Conservation (phyloP, 148 eudicot genomes). For the Heliosperma pusillum region DNA sequence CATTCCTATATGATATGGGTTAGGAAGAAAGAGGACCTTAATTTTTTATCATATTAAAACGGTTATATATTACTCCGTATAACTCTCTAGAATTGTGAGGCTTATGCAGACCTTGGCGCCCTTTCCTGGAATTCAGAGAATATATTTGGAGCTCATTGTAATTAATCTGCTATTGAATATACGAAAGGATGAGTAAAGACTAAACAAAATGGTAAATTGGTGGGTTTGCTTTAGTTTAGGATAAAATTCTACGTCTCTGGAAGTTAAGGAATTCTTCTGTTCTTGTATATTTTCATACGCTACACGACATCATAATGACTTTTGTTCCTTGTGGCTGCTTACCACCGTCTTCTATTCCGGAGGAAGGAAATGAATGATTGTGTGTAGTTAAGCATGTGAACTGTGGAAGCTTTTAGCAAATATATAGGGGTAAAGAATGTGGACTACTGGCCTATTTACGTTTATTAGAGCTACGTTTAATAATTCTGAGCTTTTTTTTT, state of each 20-base stretch:
- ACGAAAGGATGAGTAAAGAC: background rate
- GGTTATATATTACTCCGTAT: background rate
- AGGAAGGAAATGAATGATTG: background rate
- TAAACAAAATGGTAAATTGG: background rate
- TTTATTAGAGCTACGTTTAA: background rate
- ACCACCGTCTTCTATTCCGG: background rate
- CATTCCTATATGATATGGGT: background rate
- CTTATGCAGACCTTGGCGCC: background rate
- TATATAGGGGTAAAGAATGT: background rate
- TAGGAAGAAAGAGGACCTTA: background rate
- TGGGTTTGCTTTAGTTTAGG: too few species aligned
- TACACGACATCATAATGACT: too few species aligned
- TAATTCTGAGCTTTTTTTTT: background rate
- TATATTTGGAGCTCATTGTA: background rate
- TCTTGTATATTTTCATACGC: background rate
- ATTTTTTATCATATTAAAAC: background rate
- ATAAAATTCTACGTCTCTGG: too few species aligned
- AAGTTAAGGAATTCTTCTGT: background rate
- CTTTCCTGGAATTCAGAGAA: background rate
- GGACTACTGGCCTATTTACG: background rate
- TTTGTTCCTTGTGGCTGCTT: background rate
- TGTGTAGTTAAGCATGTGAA: background rate
- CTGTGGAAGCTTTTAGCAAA: background rate
- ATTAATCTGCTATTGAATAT: background rate
- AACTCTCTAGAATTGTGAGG: background rate